Evolutionary conservation across 2,329 filamentous ascomycete genomes (phyloP), one percentile per base, ranked within the genome.

Genomic region (Pseudohalonectria lignicola): DNA sequence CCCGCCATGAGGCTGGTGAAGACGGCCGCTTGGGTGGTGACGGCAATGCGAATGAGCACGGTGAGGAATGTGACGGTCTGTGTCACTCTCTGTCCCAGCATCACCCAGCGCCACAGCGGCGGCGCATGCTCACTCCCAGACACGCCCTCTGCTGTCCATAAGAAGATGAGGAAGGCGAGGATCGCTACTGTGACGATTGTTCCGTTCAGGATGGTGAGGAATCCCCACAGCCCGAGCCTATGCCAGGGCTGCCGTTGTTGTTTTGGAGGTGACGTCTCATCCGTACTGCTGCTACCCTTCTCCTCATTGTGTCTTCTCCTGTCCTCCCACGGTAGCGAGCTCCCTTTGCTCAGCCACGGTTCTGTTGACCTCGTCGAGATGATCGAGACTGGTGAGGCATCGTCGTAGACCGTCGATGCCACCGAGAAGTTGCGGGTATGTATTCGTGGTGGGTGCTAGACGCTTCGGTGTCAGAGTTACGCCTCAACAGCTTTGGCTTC

Each of bases 1-100:
- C 46, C 46, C 1, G 49, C 48, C 5, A 47, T 34, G 29, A 52
- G 34, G 28, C 48, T 51, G 9, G 48, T 52, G 31, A 43, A 44
- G 31, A 50, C 40, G 9, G 43, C 39, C 8, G 47, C 40, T 20
- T 49, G 46, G 12, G 45, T 39, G 8, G 45, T 45, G 20, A 45
- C 36, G 13, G 42, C 40, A 1, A 48, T 34, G 4, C 47, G 41
- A 4, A 48, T 40, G n/a, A 48, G 28, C 2, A 49, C 43, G 0
- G 49, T 45, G 5, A 43, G 39, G 4, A 49, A 16, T 10, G 49
- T 51, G 31, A 48, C 39, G 13, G 47, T 44, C 26, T 47, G 45
- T 3, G 43, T 43, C n/a, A 46, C 32, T 31, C 40, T 36, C 11
- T 43, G 41, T 12, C 30, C 36, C 11, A 49, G 36, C n/a, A 47